Evolutionary conservation across 2,329 filamentous ascomycete genomes (phyloP).

Genomic region (Arachnopeziza araneosa): DNA sequence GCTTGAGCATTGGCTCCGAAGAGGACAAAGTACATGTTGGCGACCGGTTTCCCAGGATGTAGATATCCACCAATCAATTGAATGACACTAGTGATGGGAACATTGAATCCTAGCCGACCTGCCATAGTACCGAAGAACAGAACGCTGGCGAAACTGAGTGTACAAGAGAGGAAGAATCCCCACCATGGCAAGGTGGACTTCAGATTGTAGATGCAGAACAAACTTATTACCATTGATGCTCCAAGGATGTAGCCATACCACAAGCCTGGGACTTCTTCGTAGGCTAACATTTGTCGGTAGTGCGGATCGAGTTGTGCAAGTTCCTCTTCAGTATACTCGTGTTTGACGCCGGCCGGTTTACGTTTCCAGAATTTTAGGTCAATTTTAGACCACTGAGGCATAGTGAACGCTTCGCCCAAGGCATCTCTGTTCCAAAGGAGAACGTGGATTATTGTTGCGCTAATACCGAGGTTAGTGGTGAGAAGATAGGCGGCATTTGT

Average conservation of each 20-base stretch:
- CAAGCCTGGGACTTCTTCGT: conserved; percentile 37
- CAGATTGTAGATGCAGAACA: conserved; percentile 33
- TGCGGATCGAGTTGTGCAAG: conserved; percentile 35
- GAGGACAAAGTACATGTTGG: conserved; percentile 38
- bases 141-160: conserved; percentile 32
- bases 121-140: conserved; percentile 37
- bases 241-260: conserved; percentile 32
- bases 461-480: conserved; percentile 40
- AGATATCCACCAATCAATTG: conserved; percentile 45
- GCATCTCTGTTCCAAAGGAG: conserved; percentile 36
- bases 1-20: conserved; percentile 28
- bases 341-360: not conserved
- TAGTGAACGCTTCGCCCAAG: conserved; percentile 32
- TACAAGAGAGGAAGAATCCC: conserved; percentile 35
- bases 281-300: conserved; percentile 36
- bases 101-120: conserved; percentile 37
- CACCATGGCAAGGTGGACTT: conserved; percentile 36
- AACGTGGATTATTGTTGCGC: conserved; percentile 42
- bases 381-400: conserved; percentile 20
- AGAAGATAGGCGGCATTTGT: conserved; percentile 38
- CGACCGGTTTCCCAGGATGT: conserved; percentile 34
- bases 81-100: conserved; percentile 35
- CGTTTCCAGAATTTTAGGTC: not conserved
- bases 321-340: not conserved
- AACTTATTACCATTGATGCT: conserved; percentile 25